Evolutionary conservation across 495 filamentous ascomycete genomes (phyloP).

Genomic region (Neurospora cerealis): DNA sequence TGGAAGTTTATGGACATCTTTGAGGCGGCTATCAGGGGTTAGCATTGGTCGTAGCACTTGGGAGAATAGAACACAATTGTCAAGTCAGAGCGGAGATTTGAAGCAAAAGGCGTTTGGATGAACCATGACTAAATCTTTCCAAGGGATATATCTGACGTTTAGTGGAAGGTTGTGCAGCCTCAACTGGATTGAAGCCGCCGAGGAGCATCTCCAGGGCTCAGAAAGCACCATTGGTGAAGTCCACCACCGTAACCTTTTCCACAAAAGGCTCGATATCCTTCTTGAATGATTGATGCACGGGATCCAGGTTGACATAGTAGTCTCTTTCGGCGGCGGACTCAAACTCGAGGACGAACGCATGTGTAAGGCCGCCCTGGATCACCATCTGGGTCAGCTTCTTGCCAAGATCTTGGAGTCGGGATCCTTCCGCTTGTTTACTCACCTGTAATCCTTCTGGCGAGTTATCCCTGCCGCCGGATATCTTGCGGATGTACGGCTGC

Average conservation of each 20-base stretch:
- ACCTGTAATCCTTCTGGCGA: constrained; percentile 57
- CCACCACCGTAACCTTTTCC: constrained; percentile 33
- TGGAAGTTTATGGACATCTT: constrained; percentile 60
- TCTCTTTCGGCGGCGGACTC: constrained; percentile 43
- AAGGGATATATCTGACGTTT: neutral
- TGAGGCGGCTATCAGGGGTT: constrained; percentile 27
- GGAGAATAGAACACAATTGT: neutral
- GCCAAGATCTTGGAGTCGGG: neutral
- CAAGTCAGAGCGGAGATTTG: neutral
- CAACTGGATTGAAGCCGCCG: no score
- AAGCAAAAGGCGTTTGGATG: neutral
- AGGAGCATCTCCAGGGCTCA: neutral
- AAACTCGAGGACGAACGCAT: constrained; percentile 57
- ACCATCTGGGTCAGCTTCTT: neutral
- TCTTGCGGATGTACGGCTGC: constrained; percentile 48
- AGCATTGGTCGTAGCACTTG: neutral
- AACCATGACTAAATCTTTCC: neutral
- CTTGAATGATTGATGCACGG: constrained; percentile 38
- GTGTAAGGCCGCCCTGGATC: constrained; percentile 41
- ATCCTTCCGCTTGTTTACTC: constrained; percentile 1
- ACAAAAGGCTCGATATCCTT: constrained; percentile 24
- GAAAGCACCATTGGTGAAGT: constrained; percentile 32
- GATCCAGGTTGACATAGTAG: constrained; percentile 46
- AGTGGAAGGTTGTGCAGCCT: neutral
- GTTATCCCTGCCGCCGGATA: constrained; percentile 53